A percentile compares a stretch with the other conserved stretches of the same genome.
Evolutionary conservation across 2,329 filamentous ascomycete species (phyloP).

Genomic region (Cladosporium sp.): DNA sequence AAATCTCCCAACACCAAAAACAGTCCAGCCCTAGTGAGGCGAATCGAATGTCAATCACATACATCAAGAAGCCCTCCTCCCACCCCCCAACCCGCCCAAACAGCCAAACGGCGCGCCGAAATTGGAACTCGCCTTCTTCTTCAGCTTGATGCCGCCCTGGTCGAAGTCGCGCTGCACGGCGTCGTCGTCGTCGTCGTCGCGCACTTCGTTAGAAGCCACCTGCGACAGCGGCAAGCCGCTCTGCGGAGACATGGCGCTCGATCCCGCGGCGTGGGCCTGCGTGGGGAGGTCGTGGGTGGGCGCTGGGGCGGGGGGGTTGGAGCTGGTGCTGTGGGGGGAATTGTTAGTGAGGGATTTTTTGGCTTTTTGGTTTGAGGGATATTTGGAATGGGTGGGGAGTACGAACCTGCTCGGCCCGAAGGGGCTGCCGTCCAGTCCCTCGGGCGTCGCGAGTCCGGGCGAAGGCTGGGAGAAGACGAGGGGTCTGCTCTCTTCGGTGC

Average conservation of each 20-base stretch:
- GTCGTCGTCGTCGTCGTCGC: slow-evolving; percentile 12
- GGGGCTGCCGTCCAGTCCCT: slow-evolving; percentile 7
- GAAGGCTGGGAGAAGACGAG: slow-evolving; percentile 24
- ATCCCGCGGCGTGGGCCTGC: not conserved
- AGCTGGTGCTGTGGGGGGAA: not conserved
- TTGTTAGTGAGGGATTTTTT: not conserved
- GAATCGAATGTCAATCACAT: too few species aligned
- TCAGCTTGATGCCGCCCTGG: slow-evolving; percentile 30
- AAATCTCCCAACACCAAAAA: too few species aligned
- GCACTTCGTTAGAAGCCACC: slow-evolving; percentile 7
- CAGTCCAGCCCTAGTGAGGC: too few species aligned
- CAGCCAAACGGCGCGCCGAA: slow-evolving; percentile 32
- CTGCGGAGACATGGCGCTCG: slow-evolving; percentile 7
- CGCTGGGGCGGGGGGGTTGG: not conserved
- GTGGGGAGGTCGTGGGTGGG: slow-evolving; percentile 2
- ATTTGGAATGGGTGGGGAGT: too few species aligned
- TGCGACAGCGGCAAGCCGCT: slow-evolving; percentile 5
- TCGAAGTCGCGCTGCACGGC: slow-evolving; percentile 25
- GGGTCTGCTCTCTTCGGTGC: slow-evolving; percentile 25
- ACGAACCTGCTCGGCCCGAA: too few species aligned
- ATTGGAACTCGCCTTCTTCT: slow-evolving; percentile 31
- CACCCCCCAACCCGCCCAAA: slow-evolving; percentile 25
- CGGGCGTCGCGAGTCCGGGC: slow-evolving; percentile 25
- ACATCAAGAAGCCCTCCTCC: slow-evolving; percentile 18
- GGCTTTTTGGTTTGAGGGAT: not conserved